phyloP scores from a whole-genome alignment of 768 basidiomycete species.

The Tricholoma sp. region DNA sequence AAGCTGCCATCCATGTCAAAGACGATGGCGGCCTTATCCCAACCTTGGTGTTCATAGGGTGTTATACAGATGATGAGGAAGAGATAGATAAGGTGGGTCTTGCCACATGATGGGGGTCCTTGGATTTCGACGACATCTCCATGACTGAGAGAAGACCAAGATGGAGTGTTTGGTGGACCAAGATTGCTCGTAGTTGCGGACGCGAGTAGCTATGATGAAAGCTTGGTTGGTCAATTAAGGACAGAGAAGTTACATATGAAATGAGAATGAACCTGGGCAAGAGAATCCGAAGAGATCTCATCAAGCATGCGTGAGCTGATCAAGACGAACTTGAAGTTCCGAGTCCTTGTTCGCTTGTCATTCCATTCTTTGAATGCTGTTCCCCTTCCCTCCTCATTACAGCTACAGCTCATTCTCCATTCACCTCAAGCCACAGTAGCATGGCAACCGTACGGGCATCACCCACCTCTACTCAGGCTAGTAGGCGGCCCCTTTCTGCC shows the following conservation, averaged over 20 bases:
- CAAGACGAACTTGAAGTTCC: background rate
- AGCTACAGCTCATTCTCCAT: background rate
- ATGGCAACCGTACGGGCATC: conserved; percentile 46
- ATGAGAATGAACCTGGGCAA: conserved; percentile 26
- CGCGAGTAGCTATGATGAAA: conserved; percentile 4
- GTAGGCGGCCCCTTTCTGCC: conserved; percentile 41
- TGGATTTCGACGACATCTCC: conserved; percentile 76
- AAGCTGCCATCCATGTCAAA: conserved; percentile 71
- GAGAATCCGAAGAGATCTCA: conserved; percentile 30
- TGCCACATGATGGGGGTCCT: conserved; percentile 69
- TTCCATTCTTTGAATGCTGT: background rate
- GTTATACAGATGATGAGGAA: conserved; percentile 55
- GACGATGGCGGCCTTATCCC: conserved; percentile 60
- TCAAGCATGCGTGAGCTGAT: conserved; percentile 21
- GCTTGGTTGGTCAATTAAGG: background rate
- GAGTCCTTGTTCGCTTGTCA: background rate
- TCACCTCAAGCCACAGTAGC: background rate
- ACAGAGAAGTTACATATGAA: background rate
- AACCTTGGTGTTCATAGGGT: conserved; percentile 43
- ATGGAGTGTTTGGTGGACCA: conserved; percentile 24
- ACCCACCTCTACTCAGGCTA: too few species aligned
- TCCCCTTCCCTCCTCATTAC: background rate
- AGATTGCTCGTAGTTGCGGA: conserved; percentile 8
- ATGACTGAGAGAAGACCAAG: conserved; percentile 21
- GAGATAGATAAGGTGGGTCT: conserved; percentile 72